Percentiles rank a stretch among this genome's conserved stretches.
phyloP scores from a whole-genome alignment of 2,329 filamentous ascomycete species.

The Paecilomyces formosus region DNA sequence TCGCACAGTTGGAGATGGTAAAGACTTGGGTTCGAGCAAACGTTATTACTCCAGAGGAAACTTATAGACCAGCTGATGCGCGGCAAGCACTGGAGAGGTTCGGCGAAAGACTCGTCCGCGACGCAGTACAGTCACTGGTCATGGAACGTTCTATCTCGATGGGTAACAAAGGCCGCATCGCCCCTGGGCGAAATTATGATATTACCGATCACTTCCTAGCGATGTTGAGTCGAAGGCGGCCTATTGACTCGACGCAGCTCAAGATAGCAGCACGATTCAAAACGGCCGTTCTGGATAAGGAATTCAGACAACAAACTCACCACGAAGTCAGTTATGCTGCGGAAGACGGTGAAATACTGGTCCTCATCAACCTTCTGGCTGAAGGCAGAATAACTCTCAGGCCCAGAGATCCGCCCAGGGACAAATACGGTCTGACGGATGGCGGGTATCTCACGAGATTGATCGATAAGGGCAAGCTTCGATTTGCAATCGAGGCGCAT shows the following conservation, averaged over 20 bases:
- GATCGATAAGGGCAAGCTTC: constrained; percentile 37
- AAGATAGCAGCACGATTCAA: constrained; percentile 37
- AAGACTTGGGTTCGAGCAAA: constrained; percentile 45
- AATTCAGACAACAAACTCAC: constrained; percentile 23
- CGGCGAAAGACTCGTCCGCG: constrained; percentile 26
- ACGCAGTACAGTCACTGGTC: constrained; percentile 33
- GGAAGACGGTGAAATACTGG: constrained; percentile 38
- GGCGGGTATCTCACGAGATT: constrained; percentile 39
- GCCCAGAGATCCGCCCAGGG: constrained; percentile 32
- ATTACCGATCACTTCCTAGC: constrained; percentile 35
- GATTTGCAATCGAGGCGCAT: constrained; percentile 34
- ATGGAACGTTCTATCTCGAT: constrained; percentile 32
- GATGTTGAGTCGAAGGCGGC: constrained; percentile 31
- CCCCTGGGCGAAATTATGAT: constrained; percentile 37
- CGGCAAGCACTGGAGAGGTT: constrained; percentile 23
- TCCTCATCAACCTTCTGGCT: constrained; percentile 34
- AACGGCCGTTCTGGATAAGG: constrained; percentile 30
- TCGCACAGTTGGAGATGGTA: constrained; percentile 26
- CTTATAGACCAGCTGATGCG: constrained; percentile 33
- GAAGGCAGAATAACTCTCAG: constrained; percentile 26
- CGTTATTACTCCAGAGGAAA: constrained; percentile 34
- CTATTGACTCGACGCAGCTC: constrained; percentile 33
- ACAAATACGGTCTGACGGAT: constrained; percentile 40
- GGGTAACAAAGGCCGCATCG: constrained; percentile 30
- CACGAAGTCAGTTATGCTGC: constrained; percentile 27